Percentiles rank a stretch among this genome's conserved stretches.
Evolutionary conservation across 257 asterid species (phyloP).

Genomic region (Cinchona pubescens): DNA sequence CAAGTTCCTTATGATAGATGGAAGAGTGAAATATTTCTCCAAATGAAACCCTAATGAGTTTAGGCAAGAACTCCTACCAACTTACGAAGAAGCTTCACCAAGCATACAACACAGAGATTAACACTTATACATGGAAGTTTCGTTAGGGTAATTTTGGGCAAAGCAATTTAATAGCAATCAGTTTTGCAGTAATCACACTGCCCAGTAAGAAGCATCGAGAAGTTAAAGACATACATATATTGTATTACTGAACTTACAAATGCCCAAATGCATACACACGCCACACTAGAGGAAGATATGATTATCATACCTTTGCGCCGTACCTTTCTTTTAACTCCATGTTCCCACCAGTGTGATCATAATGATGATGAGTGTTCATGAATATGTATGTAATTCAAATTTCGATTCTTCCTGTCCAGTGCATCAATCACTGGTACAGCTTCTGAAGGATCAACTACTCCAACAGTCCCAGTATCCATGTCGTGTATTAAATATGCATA

Average conservation of each 20-base stretch:
- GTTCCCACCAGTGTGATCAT: constrained; percentile 96
- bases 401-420: constrained; percentile 65
- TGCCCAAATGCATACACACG: neutral
- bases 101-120: too few species aligned
- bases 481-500: constrained; percentile 89
- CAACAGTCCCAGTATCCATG: constrained; percentile 91
- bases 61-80: neutral
- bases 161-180: neutral
- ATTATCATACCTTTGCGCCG: constrained; percentile 86
- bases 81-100: neutral
- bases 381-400: constrained; percentile 80
- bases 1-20: neutral
- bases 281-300: constrained; percentile 11
- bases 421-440: constrained; percentile 75
- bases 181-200: neutral
- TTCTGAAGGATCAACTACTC: constrained; percentile 99
- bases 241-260: neutral
- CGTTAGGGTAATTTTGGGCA: neutral
- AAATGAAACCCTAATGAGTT: too few species aligned
- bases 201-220: neutral
- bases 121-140: neutral
- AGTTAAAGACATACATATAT: neutral
- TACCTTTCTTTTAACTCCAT: constrained; percentile 84
- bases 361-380: constrained; percentile 95
- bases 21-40: neutral